Conservation (phyloP, 192 early-diverging fungal genomes). For the Gaertneriomyces semiglobifer region DNA sequence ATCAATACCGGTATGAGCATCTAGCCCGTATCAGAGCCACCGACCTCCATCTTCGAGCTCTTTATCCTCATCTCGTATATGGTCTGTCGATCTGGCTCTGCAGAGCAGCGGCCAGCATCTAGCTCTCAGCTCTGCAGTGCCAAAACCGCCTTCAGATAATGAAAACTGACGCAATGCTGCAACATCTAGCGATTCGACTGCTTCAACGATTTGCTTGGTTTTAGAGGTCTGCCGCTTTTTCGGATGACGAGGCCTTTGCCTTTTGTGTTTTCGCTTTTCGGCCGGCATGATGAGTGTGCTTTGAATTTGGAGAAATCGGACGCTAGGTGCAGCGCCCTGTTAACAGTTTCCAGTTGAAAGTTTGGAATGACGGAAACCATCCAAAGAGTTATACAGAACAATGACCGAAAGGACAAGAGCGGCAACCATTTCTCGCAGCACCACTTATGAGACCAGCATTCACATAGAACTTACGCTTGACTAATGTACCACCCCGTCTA, state of each 20-base stretch:
- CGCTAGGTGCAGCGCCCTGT: too few relatives aligned
- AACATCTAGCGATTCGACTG: conserved; percentile 18
- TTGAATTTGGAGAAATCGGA: too few relatives aligned
- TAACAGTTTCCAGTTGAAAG: too few relatives aligned
- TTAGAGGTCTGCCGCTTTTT: background rate
- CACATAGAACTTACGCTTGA: conserved; percentile 58
- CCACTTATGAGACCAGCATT: conserved; percentile 92
- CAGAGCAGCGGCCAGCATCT: conserved; percentile 30
- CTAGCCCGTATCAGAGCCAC: background rate
- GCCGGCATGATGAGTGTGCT: too few relatives aligned
- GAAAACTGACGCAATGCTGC: conserved; percentile 22
- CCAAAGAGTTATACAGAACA: background rate
- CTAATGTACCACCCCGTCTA: conserved; percentile 59
- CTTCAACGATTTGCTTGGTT: conserved; percentile 18
- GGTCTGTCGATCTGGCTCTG: conserved; percentile 9
- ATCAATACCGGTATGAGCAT: background rate
- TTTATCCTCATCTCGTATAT: background rate
- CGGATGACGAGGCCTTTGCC: too few relatives aligned
- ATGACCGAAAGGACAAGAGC: conserved; percentile 7
- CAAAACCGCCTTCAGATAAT: conserved; percentile 21
- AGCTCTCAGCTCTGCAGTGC: conserved; percentile 14
- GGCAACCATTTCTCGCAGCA: conserved; percentile 70
- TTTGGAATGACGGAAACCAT: too few relatives aligned
- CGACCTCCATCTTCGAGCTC: background rate
- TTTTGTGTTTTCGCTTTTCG: too few relatives aligned